Evolutionary conservation across 2,329 filamentous ascomycete genomes (phyloP).

Genomic region (Seiridium unicorne): DNA sequence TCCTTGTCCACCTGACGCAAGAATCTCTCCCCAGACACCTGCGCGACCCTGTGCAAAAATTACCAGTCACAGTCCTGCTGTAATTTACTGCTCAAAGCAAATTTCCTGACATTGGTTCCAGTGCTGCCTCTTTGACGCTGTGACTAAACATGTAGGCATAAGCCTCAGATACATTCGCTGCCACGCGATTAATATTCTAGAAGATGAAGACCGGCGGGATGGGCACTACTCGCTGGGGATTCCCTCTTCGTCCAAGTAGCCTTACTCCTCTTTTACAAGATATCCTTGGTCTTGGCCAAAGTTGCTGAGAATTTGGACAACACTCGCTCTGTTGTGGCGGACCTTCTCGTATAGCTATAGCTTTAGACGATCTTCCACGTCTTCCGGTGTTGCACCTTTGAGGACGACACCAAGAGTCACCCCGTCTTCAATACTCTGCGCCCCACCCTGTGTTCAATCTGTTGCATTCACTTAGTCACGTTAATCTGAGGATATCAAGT

Average conservation of each 20-base stretch:
- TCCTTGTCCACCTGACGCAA: too few species aligned
- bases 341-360: constrained; percentile 30
- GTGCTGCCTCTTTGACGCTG: background rate
- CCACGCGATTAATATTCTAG: background rate
- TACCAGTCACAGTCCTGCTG: too few species aligned
- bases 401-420: constrained; percentile 27
- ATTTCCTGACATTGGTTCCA: too few species aligned
- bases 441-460: constrained; percentile 26
- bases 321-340: constrained; percentile 24
- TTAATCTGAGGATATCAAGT: background rate
- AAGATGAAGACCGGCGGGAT: background rate
- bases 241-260: background rate
- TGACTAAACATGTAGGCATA: background rate
- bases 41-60: too few species aligned
- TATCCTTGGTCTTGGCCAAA: constrained; percentile 28
- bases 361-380: constrained; percentile 17
- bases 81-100: too few species aligned
- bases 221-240: background rate
- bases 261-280: constrained; percentile 19
- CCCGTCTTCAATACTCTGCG: constrained; percentile 31
- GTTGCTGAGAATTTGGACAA: constrained; percentile 32
- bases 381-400: constrained; percentile 15
- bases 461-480: background rate
- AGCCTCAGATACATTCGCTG: background rate
- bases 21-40: too few species aligned